Percentiles rank a stretch among this genome's conserved stretches.
phyloP scores from a whole-genome alignment of 2,329 filamentous ascomycete species.

The Paracoccidioides brasiliensis region DNA sequence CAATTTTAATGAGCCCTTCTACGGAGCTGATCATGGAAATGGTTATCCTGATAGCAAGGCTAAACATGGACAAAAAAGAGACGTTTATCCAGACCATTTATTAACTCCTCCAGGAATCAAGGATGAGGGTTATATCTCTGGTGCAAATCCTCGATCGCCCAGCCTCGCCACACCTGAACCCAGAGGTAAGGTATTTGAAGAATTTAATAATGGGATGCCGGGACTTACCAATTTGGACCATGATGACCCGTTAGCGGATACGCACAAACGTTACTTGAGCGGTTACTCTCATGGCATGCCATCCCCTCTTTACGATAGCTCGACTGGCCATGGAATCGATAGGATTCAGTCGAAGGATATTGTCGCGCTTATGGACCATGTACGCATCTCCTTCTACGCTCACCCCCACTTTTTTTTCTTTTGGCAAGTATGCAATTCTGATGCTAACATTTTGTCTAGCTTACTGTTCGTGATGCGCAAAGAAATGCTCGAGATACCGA shows the following conservation, averaged over 20 bases:
- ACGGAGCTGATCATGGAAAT: conserved; percentile 16
- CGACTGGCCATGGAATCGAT: conserved; percentile 77
- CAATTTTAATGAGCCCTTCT: conserved; percentile 48
- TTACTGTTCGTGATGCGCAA: conserved; percentile 93
- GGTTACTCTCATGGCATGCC: conserved; percentile 85
- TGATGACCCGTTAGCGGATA: conserved; percentile 54
- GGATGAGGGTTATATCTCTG: conserved; percentile 90
- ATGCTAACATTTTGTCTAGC: conserved; percentile 33
- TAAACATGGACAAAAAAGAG: conserved; percentile 22
- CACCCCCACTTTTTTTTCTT: conserved; percentile 16
- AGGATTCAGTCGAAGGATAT: conserved; percentile 93
- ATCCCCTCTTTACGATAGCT: conserved; percentile 79
- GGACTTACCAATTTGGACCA: conserved; percentile 37
- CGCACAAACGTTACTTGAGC: conserved; percentile 55
- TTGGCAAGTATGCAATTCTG: background rate
- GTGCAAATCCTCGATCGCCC: conserved; percentile 44
- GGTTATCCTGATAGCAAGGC: conserved; percentile 10
- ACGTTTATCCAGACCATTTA: conserved; percentile 24
- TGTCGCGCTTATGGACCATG: conserved; percentile 92
- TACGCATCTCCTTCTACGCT: conserved; percentile 31
- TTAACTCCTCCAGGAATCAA: conserved; percentile 47
- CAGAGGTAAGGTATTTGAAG: conserved; percentile 36
- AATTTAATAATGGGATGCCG: conserved; percentile 41
- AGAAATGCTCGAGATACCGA: conserved; percentile 93
- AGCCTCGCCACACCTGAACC: conserved; percentile 36